phyloP scores from a whole-genome alignment of 352 stramenopile genomes.

The Pythium rhizo-oryzae region DNA sequence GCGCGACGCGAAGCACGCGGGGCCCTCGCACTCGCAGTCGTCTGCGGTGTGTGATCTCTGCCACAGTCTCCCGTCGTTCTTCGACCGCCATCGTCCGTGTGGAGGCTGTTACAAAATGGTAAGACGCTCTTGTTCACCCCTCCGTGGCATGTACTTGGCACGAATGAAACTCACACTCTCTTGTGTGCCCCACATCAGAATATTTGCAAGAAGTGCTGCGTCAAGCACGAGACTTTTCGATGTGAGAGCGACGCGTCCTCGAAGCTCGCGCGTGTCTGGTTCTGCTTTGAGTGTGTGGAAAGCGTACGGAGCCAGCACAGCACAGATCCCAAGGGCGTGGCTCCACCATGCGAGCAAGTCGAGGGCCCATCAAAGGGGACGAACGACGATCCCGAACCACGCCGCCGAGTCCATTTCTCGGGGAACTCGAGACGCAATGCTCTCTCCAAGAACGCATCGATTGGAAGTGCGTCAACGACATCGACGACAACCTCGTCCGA shows the following conservation, averaged over 20 bases:
- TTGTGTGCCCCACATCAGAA: neutral
- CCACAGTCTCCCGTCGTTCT: conserved; percentile 15
- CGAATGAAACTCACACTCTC: neutral
- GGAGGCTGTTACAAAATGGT: conserved; percentile 24
- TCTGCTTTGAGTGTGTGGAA: conserved; percentile 18
- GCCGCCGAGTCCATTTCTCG: neutral
- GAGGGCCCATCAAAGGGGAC: neutral
- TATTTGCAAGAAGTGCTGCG: conserved; percentile 27
- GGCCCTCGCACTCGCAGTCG: neutral
- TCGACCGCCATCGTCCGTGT: conserved; percentile 19
- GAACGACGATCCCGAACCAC: neutral
- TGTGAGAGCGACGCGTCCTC: conserved; percentile 4
- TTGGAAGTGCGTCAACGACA: neutral
- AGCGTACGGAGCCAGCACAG: neutral
- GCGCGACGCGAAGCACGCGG: neutral
- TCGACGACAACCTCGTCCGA: neutral
- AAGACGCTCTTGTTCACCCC: neutral
- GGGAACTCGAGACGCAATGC: neutral
- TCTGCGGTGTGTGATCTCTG: conserved; percentile 12
- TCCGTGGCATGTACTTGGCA: neutral
- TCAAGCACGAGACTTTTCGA: conserved; percentile 9
- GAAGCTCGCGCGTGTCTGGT: conserved; percentile 7
- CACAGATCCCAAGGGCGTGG: neutral
- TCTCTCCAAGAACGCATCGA: neutral
- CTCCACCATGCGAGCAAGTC: neutral